phyloP scores from a whole-genome alignment of 164 flowering plant genomes.

The Tetracentron sinense region DNA sequence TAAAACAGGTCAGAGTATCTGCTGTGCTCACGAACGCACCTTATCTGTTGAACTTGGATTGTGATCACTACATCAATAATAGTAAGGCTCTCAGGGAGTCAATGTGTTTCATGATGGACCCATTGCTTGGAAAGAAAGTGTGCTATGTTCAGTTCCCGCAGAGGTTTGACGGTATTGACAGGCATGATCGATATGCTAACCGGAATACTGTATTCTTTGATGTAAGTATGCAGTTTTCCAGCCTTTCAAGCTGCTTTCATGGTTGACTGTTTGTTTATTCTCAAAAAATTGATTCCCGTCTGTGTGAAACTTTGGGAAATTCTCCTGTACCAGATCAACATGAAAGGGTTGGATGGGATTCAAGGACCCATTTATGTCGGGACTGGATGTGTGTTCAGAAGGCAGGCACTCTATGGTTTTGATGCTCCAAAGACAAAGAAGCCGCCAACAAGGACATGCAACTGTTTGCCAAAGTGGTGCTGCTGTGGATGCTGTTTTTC shows the following conservation, averaged over 20 bases:
- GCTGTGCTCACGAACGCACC: conserved; percentile 69
- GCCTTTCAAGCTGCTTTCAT: neutral
- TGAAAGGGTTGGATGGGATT: conserved; percentile 80
- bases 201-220: conserved; percentile 61
- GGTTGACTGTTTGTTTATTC: neutral
- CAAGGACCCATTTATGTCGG: conserved; percentile 88
- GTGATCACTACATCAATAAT: conserved; percentile 77
- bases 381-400: conserved; percentile 72
- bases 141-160: conserved; percentile 73
- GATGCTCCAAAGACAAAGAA: conserved; percentile 59
- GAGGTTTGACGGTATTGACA: conserved; percentile 64
- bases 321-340: conserved; percentile 45
- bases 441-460: conserved; percentile 51
- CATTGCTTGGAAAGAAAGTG: conserved; percentile 48
- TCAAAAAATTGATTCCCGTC: neutral
- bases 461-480: conserved; percentile 64
- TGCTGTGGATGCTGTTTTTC: conserved; percentile 42
- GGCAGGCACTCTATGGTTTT: conserved; percentile 64
- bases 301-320: neutral
- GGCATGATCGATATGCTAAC: conserved; percentile 57
- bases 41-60: conserved; percentile 62
- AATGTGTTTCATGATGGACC: conserved; percentile 83
- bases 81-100: conserved; percentile 68
- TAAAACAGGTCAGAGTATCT: conserved; percentile 60
- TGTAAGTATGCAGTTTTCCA: conserved; percentile 34